Conservation (phyloP, 2,329 filamentous ascomycete genomes). For the Karstenula rhodostoma region DNA sequence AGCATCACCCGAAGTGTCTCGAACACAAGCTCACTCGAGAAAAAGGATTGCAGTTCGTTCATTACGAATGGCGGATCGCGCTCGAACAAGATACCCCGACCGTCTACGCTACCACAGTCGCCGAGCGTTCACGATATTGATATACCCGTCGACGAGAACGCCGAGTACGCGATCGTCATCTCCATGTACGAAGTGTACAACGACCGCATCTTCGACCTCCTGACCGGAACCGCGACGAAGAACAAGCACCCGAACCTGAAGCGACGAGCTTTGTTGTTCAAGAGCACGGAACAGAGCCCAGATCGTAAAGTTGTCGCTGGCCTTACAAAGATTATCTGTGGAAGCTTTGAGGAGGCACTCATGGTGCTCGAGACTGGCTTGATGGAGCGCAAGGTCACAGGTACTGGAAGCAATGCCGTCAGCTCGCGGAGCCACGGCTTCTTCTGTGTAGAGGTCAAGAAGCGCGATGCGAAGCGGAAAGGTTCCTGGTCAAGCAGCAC, state of each 20-base stretch:
- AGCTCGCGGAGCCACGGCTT: slow-evolving; percentile 95
- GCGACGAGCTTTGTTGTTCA: slow-evolving; percentile 88
- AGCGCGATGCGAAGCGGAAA: slow-evolving; percentile 66
- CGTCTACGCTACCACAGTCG: slow-evolving; percentile 74
- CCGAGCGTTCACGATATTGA: slow-evolving; percentile 78
- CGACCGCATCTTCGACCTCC: slow-evolving; percentile 93
- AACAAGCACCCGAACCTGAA: slow-evolving; percentile 60
- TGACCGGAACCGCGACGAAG: slow-evolving; percentile 69
- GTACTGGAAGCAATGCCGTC: slow-evolving; percentile 91
- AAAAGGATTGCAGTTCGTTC: slow-evolving; percentile 65
- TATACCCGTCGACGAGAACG: slow-evolving; percentile 70
- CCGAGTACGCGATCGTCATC: slow-evolving; percentile 86
- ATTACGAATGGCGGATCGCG: slow-evolving; percentile 63
- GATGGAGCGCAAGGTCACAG: slow-evolving; percentile 84
- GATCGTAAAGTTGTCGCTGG: slow-evolving; percentile 96
- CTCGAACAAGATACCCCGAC: slow-evolving; percentile 68
- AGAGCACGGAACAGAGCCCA: slow-evolving; percentile 84
- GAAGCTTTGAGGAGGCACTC: slow-evolving; percentile 81
- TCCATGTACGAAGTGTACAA: slow-evolving; percentile 99
- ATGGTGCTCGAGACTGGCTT: slow-evolving; percentile 90
- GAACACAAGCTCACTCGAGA: slow-evolving; percentile 37
- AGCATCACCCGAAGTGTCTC: slow-evolving; percentile 36
- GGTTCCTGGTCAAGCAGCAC: slow-evolving; percentile 77
- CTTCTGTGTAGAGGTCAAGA: slow-evolving; percentile 95
- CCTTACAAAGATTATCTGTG: slow-evolving; percentile 87